phyloP scores from a whole-genome alignment of 768 basidiomycete species.

The Pleurotus salmoneostramineus region DNA sequence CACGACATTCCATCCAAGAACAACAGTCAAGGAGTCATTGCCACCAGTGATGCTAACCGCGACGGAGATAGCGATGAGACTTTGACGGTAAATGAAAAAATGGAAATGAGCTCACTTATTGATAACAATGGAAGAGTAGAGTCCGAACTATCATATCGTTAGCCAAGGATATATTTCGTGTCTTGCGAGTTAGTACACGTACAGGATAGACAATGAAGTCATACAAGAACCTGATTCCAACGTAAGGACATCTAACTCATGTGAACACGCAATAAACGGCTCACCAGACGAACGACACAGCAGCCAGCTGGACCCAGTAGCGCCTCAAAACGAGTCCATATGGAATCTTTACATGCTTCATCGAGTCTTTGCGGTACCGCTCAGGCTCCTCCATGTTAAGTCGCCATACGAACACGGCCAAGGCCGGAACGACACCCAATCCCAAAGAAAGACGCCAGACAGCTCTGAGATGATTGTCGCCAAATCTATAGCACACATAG shows the following conservation, averaged over 20 bases:
- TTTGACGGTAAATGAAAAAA: too few species aligned
- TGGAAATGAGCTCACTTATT: conserved; percentile 45
- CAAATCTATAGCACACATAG: conserved; percentile 46
- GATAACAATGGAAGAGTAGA: conserved; percentile 78
- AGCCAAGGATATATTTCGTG: background rate
- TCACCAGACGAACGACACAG: conserved; percentile 75
- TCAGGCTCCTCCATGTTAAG: conserved; percentile 78
- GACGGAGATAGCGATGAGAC: too few species aligned
- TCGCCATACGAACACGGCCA: conserved; percentile 84
- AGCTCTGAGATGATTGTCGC: conserved; percentile 72
- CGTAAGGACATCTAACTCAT: background rate
- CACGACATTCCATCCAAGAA: conserved; percentile 83
- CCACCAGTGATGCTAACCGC: conserved; percentile 64
- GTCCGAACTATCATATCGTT: conserved; percentile 52
- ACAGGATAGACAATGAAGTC: conserved; percentile 79
- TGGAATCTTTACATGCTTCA: conserved; percentile 72
- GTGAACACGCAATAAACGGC: conserved; percentile 18
- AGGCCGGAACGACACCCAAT: conserved; percentile 77
- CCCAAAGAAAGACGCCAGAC: conserved; percentile 88
- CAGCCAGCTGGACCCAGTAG: conserved; percentile 74
- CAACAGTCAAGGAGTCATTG: conserved; percentile 44
- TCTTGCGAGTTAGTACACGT: conserved; percentile 19
- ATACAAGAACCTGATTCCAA: conserved; percentile 57
- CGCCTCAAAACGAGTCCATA: conserved; percentile 73
- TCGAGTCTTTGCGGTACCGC: conserved; percentile 71